Evolutionary conservation across 306 rosid genomes (phyloP).

Genomic region (Gastrolobium villosum): DNA sequence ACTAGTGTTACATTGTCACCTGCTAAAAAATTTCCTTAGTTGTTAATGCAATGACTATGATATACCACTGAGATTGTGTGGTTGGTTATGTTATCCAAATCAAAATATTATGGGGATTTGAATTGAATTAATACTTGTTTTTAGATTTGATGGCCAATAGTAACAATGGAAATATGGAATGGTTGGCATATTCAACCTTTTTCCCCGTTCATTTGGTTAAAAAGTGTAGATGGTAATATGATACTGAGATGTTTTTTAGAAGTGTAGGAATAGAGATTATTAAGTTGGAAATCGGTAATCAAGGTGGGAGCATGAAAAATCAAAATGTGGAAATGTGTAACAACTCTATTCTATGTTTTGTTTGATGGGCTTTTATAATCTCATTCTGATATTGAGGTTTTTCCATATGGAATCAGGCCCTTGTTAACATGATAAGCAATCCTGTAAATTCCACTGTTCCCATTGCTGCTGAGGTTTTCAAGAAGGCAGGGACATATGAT

Average conservation of each 20-base stretch:
- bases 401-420: conserved; percentile 66
- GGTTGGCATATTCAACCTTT: background rate
- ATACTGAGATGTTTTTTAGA: background rate
- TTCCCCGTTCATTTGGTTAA: background rate
- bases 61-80: background rate
- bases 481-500: conserved; percentile 89
- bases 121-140: background rate
- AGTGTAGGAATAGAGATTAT: background rate
- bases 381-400: conserved; percentile 16
- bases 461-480: conserved; percentile 96
- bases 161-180: background rate
- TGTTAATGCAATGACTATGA: background rate
- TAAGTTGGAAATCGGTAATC: conserved; percentile 14
- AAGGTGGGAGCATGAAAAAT: too few relatives aligned
- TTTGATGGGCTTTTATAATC: background rate
- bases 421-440: conserved; percentile 94
- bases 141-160: background rate
- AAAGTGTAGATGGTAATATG: background rate
- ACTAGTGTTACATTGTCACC: background rate
- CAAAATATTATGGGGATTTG: background rate
- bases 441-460: conserved; percentile 99
- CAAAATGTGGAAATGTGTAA: too few relatives aligned
- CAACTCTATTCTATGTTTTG: too few relatives aligned
- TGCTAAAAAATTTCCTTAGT: background rate
- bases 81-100: background rate